Percentiles rank a stretch among this genome's conserved stretches.
Conservation (phyloP, 768 basidiomycete genomes). For the Mycena vitilis region DNA sequence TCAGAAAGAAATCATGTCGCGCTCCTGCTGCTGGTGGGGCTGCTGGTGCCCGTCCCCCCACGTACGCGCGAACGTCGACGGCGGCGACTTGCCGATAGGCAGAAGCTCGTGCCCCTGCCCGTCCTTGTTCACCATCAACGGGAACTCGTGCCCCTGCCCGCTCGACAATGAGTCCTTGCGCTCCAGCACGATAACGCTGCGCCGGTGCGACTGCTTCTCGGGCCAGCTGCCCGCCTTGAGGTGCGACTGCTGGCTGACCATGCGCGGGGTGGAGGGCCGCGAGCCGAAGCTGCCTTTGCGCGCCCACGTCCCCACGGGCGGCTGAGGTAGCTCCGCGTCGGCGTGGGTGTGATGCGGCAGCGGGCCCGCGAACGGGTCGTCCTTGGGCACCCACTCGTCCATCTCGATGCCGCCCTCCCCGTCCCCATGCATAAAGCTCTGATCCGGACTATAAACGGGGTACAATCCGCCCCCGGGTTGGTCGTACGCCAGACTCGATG, state of each 20-base stretch:
- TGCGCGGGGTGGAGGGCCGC: not conserved
- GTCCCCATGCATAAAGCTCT: not conserved
- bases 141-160: not conserved
- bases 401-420: constrained; percentile 17
- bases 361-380: not conserved
- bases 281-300: constrained; percentile 20
- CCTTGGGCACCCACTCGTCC: constrained; percentile 16
- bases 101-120: not conserved
- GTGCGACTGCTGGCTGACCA: constrained; percentile 1
- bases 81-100: not conserved
- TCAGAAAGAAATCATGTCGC: not conserved
- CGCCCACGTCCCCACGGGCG: constrained; percentile 1
- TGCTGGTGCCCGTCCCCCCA: not conserved
- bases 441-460: not conserved
- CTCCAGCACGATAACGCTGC: constrained; percentile 8
- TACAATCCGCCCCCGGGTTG: not conserved
- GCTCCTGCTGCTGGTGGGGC: not conserved
- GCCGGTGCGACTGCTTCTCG: constrained; percentile 12
- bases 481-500: constrained; percentile 5
- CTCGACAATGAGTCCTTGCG: not conserved
- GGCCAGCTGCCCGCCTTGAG: constrained; percentile 26
- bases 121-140: constrained; percentile 1
- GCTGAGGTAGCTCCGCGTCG: not conserved
- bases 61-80: not conserved
- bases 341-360: not conserved